Conservation (phyloP, 352 stramenopile species). For the Elongisporangium anandrum region DNA sequence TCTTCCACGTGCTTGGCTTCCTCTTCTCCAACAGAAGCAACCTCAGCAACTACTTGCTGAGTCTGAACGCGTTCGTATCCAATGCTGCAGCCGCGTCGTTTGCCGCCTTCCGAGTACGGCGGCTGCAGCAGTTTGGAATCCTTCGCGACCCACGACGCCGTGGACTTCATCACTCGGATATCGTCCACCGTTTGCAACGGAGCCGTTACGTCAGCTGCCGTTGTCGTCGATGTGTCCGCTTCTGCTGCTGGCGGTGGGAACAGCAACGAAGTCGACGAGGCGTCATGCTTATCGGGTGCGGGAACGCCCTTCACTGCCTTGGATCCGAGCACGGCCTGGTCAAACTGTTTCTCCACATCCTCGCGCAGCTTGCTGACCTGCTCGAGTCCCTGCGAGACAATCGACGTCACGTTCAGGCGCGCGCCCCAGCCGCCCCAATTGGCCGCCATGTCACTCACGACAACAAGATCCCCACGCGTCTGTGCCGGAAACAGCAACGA, state of each 20-base stretch:
- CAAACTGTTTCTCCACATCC: conserved; percentile 87
- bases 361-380: conserved; percentile 80
- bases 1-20: not conserved
- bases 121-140: conserved; percentile 11
- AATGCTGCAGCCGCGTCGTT: conserved; percentile 1
- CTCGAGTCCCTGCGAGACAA: conserved; percentile 81
- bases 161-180: conserved; percentile 20
- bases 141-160: conserved; percentile 6
- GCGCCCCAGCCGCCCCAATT: conserved; percentile 57
- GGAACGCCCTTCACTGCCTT: conserved; percentile 5
- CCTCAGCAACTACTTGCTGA: not conserved
- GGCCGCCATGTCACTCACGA: not conserved
- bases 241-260: not conserved
- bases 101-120: conserved; percentile 19
- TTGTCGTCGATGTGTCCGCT: not conserved
- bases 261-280: not conserved
- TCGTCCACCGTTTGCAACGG: conserved; percentile 15
- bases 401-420: conserved; percentile 76
- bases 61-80: not conserved
- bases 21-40: conserved; percentile 4
- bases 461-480: not conserved
- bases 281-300: not conserved
- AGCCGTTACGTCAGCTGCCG: not conserved
- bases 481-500: not conserved
- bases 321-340: conserved; percentile 57